Evolutionary conservation across 139 green algal species (phyloP), one percentile per base, ranked within the genome.

Genomic region (Chlorella sp.): DNA sequence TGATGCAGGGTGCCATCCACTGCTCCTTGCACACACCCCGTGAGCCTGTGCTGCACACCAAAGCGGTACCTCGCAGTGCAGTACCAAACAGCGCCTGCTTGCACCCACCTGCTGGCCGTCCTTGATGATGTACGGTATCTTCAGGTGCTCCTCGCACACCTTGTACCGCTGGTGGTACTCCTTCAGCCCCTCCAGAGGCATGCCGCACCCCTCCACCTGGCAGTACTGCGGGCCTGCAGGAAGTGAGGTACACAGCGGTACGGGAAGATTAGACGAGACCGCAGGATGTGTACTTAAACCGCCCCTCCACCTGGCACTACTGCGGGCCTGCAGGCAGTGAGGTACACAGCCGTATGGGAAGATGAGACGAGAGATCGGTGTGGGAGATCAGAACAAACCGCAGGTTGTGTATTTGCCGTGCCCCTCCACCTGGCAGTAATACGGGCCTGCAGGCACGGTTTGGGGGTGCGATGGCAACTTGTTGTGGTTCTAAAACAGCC

Each of bases 151-250:
- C 71, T 91, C 87, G 61, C 91, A 93, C 61, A 95, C 92, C 53
- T 92, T 92, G 91, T 96, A 97, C 36, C 94, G 89, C 91, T 97
- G 96, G 92, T 98, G 96, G 93, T 97, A 98, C 71, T 98, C 96
- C 90, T 97, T 97, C 1, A 97, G 92, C 30, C 81, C 71, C 14
- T 91, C 89, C 69, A 98, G 93, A 39, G 95, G 91, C 66, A 83
- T 92, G 26, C 85, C 86, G 81, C 96, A 98, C 66, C 93, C 93
- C 7, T 92, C 89, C 39, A 98, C 96, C 90, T 97, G 91, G 90
- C 90, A 92, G 28, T 81, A 79, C 40, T 88, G 64, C 22, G 71
- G 81, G 15, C 81, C 89, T 80, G 86, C 73, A 26, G 61, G 76
- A 22, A 22, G 11, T 76, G 68, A n/a, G n/a, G n/a, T n/a, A n/a